Base-by-base conservation (phyloP, 352 stramenopile genomes). In the Phytopythium chamaehyphon region DNA sequence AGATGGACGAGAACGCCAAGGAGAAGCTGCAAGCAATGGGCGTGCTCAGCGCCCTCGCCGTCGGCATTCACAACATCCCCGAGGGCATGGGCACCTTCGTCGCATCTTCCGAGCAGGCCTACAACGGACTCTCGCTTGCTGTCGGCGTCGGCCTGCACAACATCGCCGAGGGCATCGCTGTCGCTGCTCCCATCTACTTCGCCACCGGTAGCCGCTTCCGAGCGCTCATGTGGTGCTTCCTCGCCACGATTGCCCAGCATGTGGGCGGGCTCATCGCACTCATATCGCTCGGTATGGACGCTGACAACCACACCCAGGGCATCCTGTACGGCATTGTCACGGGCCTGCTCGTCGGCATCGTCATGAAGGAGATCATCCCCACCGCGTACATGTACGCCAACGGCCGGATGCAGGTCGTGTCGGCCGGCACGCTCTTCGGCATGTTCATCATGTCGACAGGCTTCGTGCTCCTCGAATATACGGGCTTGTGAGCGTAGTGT, bases 1-100 rank as follows among this genome's bases (percentile, higher is more conserved):
- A 71, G 43, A 67, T 84, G 47, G 63, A 71, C 40, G 65, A 87
- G 44, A 44, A 61, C 6, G 63, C 69, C 0, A 75, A 80, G 37
- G 54, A 72, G 15, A 66, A 67, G 51, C 73, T 98, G n/a, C 71
- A 93, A 8, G 64, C 72, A 7, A 97, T 96, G 78, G 91, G 95
- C 11, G 46, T 98, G 7, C 77, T 96, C 38, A 98, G 90, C 16
- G 96, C 93, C 3, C 52, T 98, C 6, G 91, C 96, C 0, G 97
- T 99, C 50, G 92, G 66, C 6, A 71, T 98, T 45, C 96, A 99
- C 79, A 99, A 98, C 71, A 96, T 99, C 40, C 96, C 96, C 5
- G 96, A 98, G 62, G 96, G 96, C 22, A 88, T 98, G 21, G 96
- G 93, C 7, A 98, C 95, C 0, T 98, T 97, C 57, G 88, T 97